Evolutionary conservation across 177 flowering plant genomes (phyloP), one percentile per base, ranked within the genome.

Genomic region (Vitis hybrid): DNA sequence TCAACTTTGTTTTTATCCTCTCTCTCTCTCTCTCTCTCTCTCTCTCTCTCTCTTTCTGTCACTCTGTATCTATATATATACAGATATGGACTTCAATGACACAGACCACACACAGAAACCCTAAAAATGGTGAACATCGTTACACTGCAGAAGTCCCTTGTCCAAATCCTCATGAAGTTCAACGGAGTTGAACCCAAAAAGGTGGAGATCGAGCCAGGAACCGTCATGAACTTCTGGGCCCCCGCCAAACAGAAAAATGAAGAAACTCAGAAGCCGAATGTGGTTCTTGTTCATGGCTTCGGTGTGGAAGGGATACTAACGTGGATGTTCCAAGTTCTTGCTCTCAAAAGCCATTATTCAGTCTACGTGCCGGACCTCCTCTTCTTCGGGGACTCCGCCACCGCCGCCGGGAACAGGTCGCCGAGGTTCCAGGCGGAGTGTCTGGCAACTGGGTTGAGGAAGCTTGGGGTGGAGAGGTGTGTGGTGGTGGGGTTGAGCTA

Each of bases 401-500:
- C 83, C 10, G 62, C 63, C 45, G 55, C 15, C 2, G 12, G 72
- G 1, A 78, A 75, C 1, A 73, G 86, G 66, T 69, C 84, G 13
- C 65, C 75, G 52, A 73, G 16, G 48, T 79, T 79, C 71, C 86
- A 83, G 56, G 84, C 82, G 1, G 73, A 74, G 64, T 74, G 81
- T 31, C 8, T 81, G 68, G 82, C 49, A 1, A 71, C 59, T 70
- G 84, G 73, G n/a, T 54, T 83, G 71, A 62, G 62, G 67, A 79
- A 76, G 61, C 68, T 83, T 34, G 82, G 82, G 1, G 84, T 79
- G 52, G 80, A 77, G 39, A 71, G 57, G 59, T 76, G 80, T 63
- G 66, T 70, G 12, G 65, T 80, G 39, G 85, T 84, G 34, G 87
- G 87, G 71, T 65, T 80, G 22, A 84, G 87, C 65, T 84, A 82